Evolutionary conservation across 2,329 filamentous ascomycete genomes (phyloP).

Genomic region (Fusarium sp.): DNA sequence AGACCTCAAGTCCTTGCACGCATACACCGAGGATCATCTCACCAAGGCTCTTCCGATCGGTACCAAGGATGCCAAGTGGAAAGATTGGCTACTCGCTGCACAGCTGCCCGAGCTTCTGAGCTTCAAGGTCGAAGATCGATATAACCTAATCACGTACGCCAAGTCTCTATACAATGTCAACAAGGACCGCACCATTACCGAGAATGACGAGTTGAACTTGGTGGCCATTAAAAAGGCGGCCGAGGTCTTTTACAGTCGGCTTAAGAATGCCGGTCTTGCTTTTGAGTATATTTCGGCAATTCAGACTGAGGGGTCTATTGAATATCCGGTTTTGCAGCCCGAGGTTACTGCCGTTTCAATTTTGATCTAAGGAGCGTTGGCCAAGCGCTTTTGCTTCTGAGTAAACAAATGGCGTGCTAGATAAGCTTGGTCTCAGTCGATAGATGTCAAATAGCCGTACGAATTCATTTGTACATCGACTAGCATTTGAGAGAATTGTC

Average conservation of each 20-base stretch:
- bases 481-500: no score
- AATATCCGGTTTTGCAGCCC: constrained; percentile 21
- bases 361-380: constrained; percentile 26
- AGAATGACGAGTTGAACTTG: not conserved
- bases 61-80: constrained; percentile 21
- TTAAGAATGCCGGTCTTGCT: not conserved
- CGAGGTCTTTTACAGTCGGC: not conserved
- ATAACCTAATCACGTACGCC: constrained; percentile 29
- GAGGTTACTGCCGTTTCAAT: constrained; percentile 27
- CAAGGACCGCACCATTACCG: not conserved
- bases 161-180: constrained; percentile 24
- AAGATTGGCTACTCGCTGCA: constrained; percentile 26
- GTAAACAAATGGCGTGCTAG: no score
- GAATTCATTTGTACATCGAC: no score
- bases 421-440: no score
- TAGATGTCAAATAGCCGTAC: no score
- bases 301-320: constrained; percentile 14
- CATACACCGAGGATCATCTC: constrained; percentile 22
- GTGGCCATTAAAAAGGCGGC: constrained; percentile 6
- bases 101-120: constrained; percentile 25
- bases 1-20: constrained; percentile 1
- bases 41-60: constrained; percentile 27
- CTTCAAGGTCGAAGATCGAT: constrained; percentile 26
- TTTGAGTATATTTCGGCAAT: constrained; percentile 5
- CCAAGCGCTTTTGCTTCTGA: no score